Evolutionary conservation across 2,329 filamentous ascomycete species (phyloP).

Genomic region (Westerdykella ornata): DNA sequence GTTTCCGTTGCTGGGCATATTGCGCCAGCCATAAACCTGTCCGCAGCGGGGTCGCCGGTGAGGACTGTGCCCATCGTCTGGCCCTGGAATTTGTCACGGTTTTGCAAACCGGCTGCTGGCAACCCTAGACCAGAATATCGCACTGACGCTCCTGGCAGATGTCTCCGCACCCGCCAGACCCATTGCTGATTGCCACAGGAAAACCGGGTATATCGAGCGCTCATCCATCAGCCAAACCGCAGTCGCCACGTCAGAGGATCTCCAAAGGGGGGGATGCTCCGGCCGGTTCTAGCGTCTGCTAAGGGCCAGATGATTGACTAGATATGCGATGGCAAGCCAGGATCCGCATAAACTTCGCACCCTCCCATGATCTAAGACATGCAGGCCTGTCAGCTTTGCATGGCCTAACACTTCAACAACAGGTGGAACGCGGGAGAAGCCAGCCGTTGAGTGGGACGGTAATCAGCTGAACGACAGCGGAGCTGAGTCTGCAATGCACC

Average conservation of each 20-base stretch:
- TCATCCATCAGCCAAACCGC: constrained; percentile 40
- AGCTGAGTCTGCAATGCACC: constrained; percentile 32
- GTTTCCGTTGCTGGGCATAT: constrained; percentile 9
- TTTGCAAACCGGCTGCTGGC: constrained; percentile 25
- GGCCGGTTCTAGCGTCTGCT: constrained; percentile 43
- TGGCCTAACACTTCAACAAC: constrained; percentile 37
- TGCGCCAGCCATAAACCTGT: constrained; percentile 18
- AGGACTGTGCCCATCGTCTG: constrained; percentile 24
- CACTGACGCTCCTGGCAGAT: constrained; percentile 23
- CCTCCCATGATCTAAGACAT: constrained; percentile 38
- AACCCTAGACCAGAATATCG: constrained; percentile 25
- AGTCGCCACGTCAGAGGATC: constrained; percentile 49
- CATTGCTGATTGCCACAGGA: constrained; percentile 37
- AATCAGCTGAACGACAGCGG: constrained; percentile 36
- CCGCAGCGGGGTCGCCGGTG: constrained; percentile 32
- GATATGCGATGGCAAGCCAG: constrained; percentile 40
- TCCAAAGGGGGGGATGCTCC: constrained; percentile 43
- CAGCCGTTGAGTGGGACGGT: constrained; percentile 35
- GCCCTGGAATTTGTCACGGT: constrained; percentile 31
- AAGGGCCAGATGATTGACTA: constrained; percentile 40
- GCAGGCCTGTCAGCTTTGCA: constrained; percentile 39
- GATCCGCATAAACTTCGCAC: constrained; percentile 41
- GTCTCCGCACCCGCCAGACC: constrained; percentile 27
- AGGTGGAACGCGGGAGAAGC: constrained; percentile 35
- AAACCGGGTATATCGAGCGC: constrained; percentile 34